Conservation (phyloP, 1,284 basidiomycete species). For the Malassezia restricta region DNA sequence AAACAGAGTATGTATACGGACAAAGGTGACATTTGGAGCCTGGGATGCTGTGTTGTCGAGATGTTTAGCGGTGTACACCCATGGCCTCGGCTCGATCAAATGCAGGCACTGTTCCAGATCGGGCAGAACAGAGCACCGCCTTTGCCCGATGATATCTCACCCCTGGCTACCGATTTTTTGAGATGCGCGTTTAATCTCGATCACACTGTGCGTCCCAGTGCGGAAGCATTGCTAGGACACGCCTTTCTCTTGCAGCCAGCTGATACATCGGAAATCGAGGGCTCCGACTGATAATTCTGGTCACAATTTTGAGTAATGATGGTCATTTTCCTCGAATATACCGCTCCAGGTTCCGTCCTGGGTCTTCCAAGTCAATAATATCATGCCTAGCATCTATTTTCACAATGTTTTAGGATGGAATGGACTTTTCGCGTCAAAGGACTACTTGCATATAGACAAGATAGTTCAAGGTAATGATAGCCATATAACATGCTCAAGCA, state of each 20-base stretch:
- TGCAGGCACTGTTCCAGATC: conserved; percentile 51
- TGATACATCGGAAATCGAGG: neutral
- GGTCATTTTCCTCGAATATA: no score
- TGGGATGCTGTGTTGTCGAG: conserved; percentile 92
- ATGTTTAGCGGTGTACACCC: conserved; percentile 97
- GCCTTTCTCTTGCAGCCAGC: conserved; percentile 24
- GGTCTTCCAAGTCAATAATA: neutral
- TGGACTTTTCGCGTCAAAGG: no score
- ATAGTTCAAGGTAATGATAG: no score
- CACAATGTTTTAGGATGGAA: no score
- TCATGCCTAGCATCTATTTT: no score
- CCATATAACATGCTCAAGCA: no score
- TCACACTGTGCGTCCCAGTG: conserved; percentile 28
- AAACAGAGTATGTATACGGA: conserved; percentile 85
- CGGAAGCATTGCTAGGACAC: conserved; percentile 34
- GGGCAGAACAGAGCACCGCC: conserved; percentile 27
- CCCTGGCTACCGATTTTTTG: conserved; percentile 31
- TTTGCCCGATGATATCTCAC: conserved; percentile 37
- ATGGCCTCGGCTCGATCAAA: conserved; percentile 93
- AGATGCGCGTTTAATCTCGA: conserved; percentile 37
- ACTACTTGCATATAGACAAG: no score
- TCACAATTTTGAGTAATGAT: no score
- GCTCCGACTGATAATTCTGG: neutral
- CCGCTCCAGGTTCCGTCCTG: neutral
- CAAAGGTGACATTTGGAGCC: conserved; percentile 96